Base-by-base conservation (phyloP, 495 filamentous ascomycete species). In the Podospora tetraspora region DNA sequence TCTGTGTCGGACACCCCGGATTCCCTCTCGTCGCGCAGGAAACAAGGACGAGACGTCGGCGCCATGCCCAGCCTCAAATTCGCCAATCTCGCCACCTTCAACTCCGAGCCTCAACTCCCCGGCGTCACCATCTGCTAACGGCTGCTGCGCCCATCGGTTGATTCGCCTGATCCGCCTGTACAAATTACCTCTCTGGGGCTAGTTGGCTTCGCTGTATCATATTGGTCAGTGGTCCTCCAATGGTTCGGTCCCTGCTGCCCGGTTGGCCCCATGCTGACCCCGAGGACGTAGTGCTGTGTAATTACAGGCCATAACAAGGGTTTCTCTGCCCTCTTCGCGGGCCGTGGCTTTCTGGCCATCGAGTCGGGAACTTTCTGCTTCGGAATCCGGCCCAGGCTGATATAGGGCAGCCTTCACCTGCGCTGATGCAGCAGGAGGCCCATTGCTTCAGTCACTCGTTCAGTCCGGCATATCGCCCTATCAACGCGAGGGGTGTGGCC, bases 211-310 rank as follows among this genome's bases (percentile, higher is more conserved):
- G 62, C 74, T 81, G 79, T 84, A 81, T 81, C 78, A 84, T 83
- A 84, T 81, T 83, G 80, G 81, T 84, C 77, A 82, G 81, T 81
- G 66, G 63, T 67, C 74, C 62, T 79, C 80, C 77, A 81, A 78
- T 79, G 68, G 73, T 66, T 58, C 56, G 27, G 61, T 57, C 68
- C 56, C 58, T 62, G 68, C 61, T 52, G 43, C 12, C 32, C 63
- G 61, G 70, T 72, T 63, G 61, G 68, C 61, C 64, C 61, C 73
- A 62, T 22, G 69, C 79, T 81, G 70, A 76, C 75, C 71, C 74
- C 70, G 70, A 69, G 63, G 61, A 64, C 66, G 63, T 66, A 77
- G 79, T 76, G 57, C 68, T 76, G 70, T 75, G 75, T 80, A 79
- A 77, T 79, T 70, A 75, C 68, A 76, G 25, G 52, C 16, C 66